Evolutionary conservation across 257 asterid genomes (phyloP), one percentile per base, ranked within the genome.

Genomic region (Solanum etuberosum): DNA sequence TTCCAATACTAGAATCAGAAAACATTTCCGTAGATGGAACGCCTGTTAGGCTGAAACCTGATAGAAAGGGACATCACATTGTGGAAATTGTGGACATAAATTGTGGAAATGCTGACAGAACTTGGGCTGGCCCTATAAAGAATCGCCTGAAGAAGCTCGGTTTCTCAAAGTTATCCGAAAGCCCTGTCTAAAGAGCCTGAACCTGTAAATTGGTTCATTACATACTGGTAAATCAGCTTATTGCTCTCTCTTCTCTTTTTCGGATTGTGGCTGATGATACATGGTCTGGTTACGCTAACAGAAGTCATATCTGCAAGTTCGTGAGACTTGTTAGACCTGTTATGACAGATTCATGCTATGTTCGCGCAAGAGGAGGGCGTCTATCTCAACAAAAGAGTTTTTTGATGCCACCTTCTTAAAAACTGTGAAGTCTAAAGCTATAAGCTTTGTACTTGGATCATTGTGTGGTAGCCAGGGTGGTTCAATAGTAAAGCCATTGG

Each of bases 221-320:
- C 85, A 86, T 43, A 91, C 93, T 35, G 54, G 54, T 46, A 46
- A 46, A 93, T 37, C 88, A 88, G 86, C 89, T 92, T 91, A 35
- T 89, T 92, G 77, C 93, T 51, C 57, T 89, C 86, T 65, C 89
- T 85, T 93, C 90, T 93, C 92, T 88, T 88, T 93, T 81, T 35
- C 83, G 37, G 94, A 80, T 63, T 80, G 91, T 48, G 74, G 78
- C 67, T 78, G 34, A 34, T 40, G 91, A 84, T 89, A 87, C 93
- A 25, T 40, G 91, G 89, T 86, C 43, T 89, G 9, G 89, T 32
- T 27, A 72, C 89, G 81, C 85, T 88, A 0, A 59, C 5, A 5
- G 93, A 89, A 85, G 86, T 89, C 87, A 77, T 54, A 25, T 89
- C 85, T 71, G 35, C 46, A 72, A 40, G 85, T 59, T 88, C 88